phyloP scores from a whole-genome alignment of 345 rosid genomes.

The Linum lewisii region DNA sequence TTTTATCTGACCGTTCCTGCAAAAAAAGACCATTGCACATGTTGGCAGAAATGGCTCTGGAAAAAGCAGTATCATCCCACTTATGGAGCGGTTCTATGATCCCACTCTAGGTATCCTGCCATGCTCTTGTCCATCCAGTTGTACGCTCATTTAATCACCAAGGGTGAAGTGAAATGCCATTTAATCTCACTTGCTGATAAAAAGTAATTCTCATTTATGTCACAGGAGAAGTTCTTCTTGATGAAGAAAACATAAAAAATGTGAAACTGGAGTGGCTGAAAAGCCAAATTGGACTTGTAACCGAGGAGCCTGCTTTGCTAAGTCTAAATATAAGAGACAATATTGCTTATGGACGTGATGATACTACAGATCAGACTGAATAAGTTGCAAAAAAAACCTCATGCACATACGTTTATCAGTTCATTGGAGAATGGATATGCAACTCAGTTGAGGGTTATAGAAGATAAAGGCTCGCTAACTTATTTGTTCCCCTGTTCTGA shows the following conservation, averaged over 20 bases:
- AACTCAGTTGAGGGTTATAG: constrained; percentile 48
- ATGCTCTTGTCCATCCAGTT: too few species aligned
- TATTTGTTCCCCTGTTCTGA: not conserved
- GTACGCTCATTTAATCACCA: constrained; percentile 5
- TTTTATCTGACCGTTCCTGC: constrained; percentile 98
- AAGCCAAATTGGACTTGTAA: constrained; percentile 92
- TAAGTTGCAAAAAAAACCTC: constrained; percentile 95
- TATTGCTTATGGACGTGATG: constrained; percentile 82
- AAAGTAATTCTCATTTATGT: constrained; percentile 15
- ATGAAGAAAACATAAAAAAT: constrained; percentile 91
- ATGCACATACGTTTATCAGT: constrained; percentile 88
- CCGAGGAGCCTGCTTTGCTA: constrained; percentile 93
- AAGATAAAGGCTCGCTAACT: not conserved
- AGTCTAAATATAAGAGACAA: constrained; percentile 84
- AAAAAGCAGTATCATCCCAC: constrained; percentile 97
- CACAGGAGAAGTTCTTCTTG: constrained; percentile 98
- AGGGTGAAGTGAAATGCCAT: too few species aligned
- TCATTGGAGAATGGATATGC: constrained; percentile 85
- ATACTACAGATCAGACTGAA: constrained; percentile 74
- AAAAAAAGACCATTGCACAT: constrained; percentile 90
- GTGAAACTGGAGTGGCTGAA: constrained; percentile 86
- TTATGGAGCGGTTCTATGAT: constrained; percentile 98
- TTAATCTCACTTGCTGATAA: constrained; percentile 11
- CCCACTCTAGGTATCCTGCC: constrained; percentile 79
- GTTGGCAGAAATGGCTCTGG: constrained; percentile 99